These are phyloP conservation scores for Hamamelis virginiana DNA, from an alignment of 164 flowering plant genomes.

Conservation along the genomic window DNA sequence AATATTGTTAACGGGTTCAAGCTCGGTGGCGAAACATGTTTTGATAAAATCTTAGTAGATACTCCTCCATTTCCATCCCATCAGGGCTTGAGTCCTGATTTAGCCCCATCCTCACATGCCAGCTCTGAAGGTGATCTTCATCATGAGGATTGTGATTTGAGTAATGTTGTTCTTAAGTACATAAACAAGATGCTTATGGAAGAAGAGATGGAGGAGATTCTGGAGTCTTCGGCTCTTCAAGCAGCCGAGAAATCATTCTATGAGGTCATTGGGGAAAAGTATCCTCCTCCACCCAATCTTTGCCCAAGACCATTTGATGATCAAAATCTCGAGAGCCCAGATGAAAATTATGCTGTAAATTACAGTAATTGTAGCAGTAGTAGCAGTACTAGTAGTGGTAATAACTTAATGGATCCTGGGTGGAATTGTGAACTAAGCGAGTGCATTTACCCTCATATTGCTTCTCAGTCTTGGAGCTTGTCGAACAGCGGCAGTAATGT, in stretches of 20 bases:
- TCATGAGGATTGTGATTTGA: conserved; percentile 51
- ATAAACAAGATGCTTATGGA: conserved; percentile 61
- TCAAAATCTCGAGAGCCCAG: conserved; percentile 11
- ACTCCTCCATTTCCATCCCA: neutral
- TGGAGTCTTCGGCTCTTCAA: conserved; percentile 49
- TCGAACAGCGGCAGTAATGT: neutral
- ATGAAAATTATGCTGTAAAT: conserved; percentile 7
- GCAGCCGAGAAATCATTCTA: conserved; percentile 52
- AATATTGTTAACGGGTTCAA: conserved; percentile 7
- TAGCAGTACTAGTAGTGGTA: neutral
- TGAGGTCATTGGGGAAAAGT: conserved; percentile 40
- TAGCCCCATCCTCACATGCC: neutral
- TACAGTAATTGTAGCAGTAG: neutral
- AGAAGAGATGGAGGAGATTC: conserved; percentile 54
- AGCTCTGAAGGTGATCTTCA: conserved; percentile 23
- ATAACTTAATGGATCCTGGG: conserved; percentile 2
- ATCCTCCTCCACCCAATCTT: conserved; percentile 24
- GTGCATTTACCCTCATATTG: neutral
- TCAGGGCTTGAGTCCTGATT: neutral
- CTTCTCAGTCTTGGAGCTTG: conserved; percentile 15
- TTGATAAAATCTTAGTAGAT: too few relatives aligned
- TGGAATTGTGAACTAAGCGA: conserved; percentile 9
- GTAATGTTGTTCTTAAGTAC: conserved; percentile 48
- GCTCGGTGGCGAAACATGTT: neutral
- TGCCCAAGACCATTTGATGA: neutral